phyloP scores from a whole-genome alignment of 352 stramenopile species.

The Phytopythium montanum region DNA sequence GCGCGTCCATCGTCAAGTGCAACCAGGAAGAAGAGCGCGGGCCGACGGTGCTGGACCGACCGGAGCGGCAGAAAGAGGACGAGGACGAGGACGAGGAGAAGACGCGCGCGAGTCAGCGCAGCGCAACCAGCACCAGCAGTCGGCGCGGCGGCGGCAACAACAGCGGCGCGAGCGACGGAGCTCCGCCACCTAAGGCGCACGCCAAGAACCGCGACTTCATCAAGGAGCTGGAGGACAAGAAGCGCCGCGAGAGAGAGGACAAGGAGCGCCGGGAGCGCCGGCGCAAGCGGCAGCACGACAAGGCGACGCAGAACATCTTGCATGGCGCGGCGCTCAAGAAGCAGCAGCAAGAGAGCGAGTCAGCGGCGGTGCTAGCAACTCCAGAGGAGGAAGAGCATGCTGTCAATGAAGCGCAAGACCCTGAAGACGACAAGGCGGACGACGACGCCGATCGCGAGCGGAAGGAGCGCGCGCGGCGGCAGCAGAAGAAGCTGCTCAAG shows the following conservation, averaged over 20 bases:
- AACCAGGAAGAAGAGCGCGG: slow-evolving; percentile 40
- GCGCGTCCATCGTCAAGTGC: slow-evolving; percentile 7
- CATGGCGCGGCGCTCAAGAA: slow-evolving; percentile 33
- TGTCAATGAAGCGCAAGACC: slow-evolving; percentile 6
- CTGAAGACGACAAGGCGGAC: slow-evolving; percentile 8
- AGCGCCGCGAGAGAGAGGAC: slow-evolving; percentile 57
- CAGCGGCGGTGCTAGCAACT: neutral
- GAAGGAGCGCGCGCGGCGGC: slow-evolving; percentile 31
- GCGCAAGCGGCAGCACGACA: slow-evolving; percentile 58
- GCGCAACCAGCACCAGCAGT: slow-evolving; percentile 9
- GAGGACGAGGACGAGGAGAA: slow-evolving; percentile 19
- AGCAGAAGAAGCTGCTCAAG: slow-evolving; percentile 48
- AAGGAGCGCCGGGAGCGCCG: slow-evolving; percentile 36
- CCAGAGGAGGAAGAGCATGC: slow-evolving; percentile 22
- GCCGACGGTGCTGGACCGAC: neutral
- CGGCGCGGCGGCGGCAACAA: slow-evolving; percentile 8
- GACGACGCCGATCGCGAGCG: slow-evolving; percentile 19
- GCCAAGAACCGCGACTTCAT: slow-evolving; percentile 72
- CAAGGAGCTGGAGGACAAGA: slow-evolving; percentile 70
- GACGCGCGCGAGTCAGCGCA: slow-evolving; percentile 8
- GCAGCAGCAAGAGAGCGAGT: slow-evolving; percentile 17
- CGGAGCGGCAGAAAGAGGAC: slow-evolving; percentile 1
- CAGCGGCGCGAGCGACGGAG: slow-evolving; percentile 12
- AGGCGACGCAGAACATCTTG: slow-evolving; percentile 51
- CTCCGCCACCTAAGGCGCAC: slow-evolving; percentile 13